Evolutionary conservation across 23 red algal genomes (phyloP).

Genomic region (Gracilaria vermiculophylla): DNA sequence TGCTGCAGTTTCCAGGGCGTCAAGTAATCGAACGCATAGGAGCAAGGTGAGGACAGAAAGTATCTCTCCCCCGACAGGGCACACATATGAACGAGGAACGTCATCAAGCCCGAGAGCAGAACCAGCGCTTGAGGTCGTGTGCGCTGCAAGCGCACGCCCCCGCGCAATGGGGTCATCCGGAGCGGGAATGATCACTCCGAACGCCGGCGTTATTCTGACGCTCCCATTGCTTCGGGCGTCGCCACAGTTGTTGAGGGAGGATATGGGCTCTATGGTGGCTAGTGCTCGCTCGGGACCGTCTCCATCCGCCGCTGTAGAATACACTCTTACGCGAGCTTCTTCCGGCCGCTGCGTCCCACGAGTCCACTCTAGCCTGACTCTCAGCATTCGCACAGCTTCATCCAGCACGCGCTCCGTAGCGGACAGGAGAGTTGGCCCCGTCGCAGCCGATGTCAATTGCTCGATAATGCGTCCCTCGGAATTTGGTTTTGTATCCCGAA

Average conservation of each 20-base stretch:
- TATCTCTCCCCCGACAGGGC: slow-evolving; percentile 61
- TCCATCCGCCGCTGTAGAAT: slow-evolving; percentile 52
- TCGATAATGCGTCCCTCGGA: slow-evolving; percentile 30
- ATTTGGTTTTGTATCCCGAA: not conserved
- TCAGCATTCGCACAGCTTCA: slow-evolving; percentile 38
- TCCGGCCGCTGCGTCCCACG: slow-evolving; percentile 36
- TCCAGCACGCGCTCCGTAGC: slow-evolving; percentile 49
- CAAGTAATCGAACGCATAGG: slow-evolving; percentile 65
- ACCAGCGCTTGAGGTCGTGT: not conserved
- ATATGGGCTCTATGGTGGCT: slow-evolving; percentile 69
- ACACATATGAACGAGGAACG: slow-evolving; percentile 65
- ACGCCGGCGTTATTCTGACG: slow-evolving; percentile 65
- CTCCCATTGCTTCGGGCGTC: slow-evolving; percentile 29
- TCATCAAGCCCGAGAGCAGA: slow-evolving; percentile 62
- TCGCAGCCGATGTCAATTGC: slow-evolving; percentile 18
- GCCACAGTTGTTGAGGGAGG: slow-evolving; percentile 37
- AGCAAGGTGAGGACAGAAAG: slow-evolving; percentile 60
- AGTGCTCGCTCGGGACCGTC: slow-evolving; percentile 60
- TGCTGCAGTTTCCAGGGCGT: slow-evolving; percentile 61
- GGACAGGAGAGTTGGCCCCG: not conserved
- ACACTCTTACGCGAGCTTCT: slow-evolving; percentile 58
- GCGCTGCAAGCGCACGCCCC: slow-evolving; percentile 42
- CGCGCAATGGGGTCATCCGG: slow-evolving; percentile 61
- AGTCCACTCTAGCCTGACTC: slow-evolving; percentile 67
- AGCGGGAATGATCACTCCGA: slow-evolving; percentile 67